These are phyloP conservation scores for Peltaster fructicola DNA, from an alignment of 2,329 filamentous ascomycete species.

Conservation along the genomic window DNA sequence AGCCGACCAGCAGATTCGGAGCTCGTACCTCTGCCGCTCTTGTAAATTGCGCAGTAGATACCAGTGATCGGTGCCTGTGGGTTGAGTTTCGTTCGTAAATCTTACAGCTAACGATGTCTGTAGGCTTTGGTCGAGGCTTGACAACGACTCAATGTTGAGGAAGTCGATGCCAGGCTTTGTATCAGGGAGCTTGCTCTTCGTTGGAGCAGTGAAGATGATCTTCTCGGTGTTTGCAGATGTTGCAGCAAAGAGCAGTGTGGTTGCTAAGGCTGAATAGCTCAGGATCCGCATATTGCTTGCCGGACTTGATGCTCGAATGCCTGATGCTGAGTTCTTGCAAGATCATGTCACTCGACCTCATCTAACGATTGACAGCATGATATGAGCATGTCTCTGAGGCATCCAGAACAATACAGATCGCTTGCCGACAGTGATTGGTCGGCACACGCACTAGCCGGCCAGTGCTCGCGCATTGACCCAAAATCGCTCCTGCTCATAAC, in stretches of 20 bases:
- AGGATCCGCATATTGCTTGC: no score
- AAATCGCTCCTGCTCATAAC: no score
- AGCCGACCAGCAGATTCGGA: constrained; percentile 83
- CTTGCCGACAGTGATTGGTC: no score
- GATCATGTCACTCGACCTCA: no score
- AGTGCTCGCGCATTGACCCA: no score
- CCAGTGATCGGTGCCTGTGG: constrained; percentile 54
- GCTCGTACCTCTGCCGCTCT: constrained; percentile 68
- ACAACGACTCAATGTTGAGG: constrained; percentile 48
- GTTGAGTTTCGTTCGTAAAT: constrained; percentile 41
- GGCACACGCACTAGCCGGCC: no score
- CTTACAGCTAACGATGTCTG: constrained; percentile 47
- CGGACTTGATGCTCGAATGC: no score
- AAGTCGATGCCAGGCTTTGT: constrained; percentile 38
- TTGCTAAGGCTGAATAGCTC: no score
- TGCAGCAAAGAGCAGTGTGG: constrained; percentile 11
- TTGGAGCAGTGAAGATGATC: constrained; percentile 64
- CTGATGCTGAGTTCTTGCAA: no score
- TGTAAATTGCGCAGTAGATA: constrained; percentile 53
- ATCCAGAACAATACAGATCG: no score
- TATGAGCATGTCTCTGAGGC: no score
- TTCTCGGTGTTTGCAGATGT: constrained; percentile 69
- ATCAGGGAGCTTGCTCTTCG: constrained; percentile 36
- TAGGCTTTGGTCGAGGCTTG: constrained; percentile 35
- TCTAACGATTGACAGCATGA: no score